phyloP scores from a whole-genome alignment of 768 basidiomycete genomes.

The Tricholoma sp. region DNA sequence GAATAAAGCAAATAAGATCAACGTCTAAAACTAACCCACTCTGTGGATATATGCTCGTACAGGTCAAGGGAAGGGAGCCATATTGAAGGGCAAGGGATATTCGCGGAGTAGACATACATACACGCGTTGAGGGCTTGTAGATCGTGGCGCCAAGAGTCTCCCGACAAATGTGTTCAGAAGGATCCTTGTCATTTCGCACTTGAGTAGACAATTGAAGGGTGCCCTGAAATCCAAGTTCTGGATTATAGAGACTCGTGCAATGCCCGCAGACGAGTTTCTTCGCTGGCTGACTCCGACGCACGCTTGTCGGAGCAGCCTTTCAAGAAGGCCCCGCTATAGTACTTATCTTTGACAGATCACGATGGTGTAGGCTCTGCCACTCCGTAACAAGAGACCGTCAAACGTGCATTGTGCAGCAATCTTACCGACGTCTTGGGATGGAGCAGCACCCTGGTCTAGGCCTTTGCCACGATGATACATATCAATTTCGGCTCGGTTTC shows the following conservation, averaged over 20 bases:
- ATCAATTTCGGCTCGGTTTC: slow-evolving; percentile 1
- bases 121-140: not conserved
- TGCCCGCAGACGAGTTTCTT: not conserved
- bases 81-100: not conserved
- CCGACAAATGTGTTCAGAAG: not conserved
- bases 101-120: slow-evolving; percentile 3
- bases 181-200: not conserved
- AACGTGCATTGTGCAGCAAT: not conserved
- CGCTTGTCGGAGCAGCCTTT: not conserved
- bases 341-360: not conserved
- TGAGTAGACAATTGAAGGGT: not conserved
- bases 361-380: not conserved
- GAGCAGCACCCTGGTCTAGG: not conserved
- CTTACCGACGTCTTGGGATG: not conserved
- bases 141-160: not conserved
- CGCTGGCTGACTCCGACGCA: not conserved
- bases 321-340: not conserved
- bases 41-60: not conserved
- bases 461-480: not conserved
- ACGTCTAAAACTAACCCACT: slow-evolving; percentile 1
- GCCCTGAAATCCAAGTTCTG: too few species aligned
- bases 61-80: not conserved
- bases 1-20: slow-evolving; percentile 13
- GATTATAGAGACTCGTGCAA: too few species aligned
- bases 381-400: not conserved